These are phyloP conservation scores for Gremmenia infestans DNA, from an alignment of 2,329 filamentous ascomycete species.

Conservation along the genomic window DNA sequence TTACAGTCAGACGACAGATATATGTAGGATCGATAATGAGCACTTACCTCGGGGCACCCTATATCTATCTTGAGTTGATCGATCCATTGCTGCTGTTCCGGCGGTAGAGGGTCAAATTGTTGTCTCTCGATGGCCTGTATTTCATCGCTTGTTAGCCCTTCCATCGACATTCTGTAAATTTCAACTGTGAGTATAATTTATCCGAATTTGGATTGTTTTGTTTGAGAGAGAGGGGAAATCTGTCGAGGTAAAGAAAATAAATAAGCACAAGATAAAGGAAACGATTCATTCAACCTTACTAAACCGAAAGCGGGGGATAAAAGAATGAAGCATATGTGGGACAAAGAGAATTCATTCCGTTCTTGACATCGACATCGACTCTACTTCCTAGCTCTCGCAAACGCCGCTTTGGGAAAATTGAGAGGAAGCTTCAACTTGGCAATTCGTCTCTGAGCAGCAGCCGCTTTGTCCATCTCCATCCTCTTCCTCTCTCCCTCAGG, in stretches of 20 bases:
- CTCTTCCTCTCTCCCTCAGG: conserved; percentile 44
- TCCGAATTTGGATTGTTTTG: too few species aligned
- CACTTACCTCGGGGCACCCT: too few species aligned
- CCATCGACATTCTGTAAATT: background rate
- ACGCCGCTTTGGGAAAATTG: conserved; percentile 64
- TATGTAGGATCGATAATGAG: too few species aligned
- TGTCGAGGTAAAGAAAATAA: too few species aligned
- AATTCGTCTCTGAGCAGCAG: conserved; percentile 55
- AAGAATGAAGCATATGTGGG: background rate
- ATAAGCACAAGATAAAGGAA: background rate
- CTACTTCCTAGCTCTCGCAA: conserved; percentile 23
- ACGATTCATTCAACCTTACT: background rate
- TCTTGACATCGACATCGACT: background rate
- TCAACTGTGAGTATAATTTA: background rate
- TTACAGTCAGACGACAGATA: too few species aligned
- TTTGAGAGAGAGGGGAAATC: too few species aligned
- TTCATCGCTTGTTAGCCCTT: background rate
- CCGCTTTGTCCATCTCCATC: conserved; percentile 55
- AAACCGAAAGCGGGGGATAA: background rate
- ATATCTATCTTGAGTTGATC: background rate
- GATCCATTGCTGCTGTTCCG: background rate
- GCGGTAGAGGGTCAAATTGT: background rate
- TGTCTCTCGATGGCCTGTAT: background rate
- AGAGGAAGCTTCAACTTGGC: conserved; percentile 74
- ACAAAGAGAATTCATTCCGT: background rate